Percentiles rank a stretch among this genome's conserved stretches.
phyloP scores from a whole-genome alignment of 345 rosid genomes.

The Chamaenerion angustifolium region DNA sequence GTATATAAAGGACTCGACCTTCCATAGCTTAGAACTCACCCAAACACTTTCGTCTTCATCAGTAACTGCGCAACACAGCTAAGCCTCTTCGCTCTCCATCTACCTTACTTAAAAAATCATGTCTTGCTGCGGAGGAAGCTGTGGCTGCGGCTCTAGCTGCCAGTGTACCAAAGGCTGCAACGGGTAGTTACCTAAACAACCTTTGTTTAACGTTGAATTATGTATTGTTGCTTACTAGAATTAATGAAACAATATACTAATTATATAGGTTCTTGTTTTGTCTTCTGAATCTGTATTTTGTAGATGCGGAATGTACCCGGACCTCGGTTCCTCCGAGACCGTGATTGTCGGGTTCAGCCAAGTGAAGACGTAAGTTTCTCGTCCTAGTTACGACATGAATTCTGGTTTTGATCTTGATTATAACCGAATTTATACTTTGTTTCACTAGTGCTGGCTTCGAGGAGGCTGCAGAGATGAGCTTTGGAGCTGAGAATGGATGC shows the following conservation, averaged over 20 bases:
- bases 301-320: conserved; percentile 27
- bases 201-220: no score
- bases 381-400: no score
- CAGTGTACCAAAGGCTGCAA: conserved; percentile 30
- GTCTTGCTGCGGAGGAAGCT: conserved; percentile 55
- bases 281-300: background rate
- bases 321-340: conserved; percentile 15
- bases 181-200: conserved; percentile 20
- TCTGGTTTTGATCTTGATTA: no score
- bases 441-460: background rate
- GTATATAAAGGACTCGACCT: conserved; percentile 11
- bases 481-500: conserved; percentile 32
- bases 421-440: no score
- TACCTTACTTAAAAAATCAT: conserved; percentile 9
- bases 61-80: no score
- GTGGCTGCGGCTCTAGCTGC: conserved; percentile 47
- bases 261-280: no score
- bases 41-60: background rate
- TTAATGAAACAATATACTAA: no score
- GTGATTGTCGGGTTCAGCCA: conserved; percentile 21
- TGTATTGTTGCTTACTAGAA: background rate
- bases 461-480: conserved; percentile 23
- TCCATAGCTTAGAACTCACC: background rate
- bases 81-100: no score
- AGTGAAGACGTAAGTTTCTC: conserved; percentile 9